Evolutionary conservation across 345 rosid species (phyloP).

Genomic region (Sisymbrium altissimum): DNA sequence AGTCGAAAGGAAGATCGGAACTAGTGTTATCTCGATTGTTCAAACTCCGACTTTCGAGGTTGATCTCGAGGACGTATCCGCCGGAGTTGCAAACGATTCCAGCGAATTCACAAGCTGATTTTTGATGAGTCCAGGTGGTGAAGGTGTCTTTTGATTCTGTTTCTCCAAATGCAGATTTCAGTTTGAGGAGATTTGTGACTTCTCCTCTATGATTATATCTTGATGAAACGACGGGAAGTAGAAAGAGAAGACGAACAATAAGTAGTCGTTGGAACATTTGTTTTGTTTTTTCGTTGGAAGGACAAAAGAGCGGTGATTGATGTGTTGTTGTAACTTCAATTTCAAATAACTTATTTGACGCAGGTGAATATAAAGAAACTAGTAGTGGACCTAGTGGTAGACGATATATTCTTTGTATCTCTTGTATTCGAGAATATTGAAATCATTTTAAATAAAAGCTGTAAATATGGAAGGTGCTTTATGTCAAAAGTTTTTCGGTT

Average conservation of each 20-base stretch:
- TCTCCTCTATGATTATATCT: constrained; percentile 35
- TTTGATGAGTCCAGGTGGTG: constrained; percentile 45
- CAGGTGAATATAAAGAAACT: too few species aligned
- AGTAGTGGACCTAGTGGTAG: too few species aligned
- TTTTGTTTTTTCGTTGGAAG: constrained; percentile 5
- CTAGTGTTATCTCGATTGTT: constrained; percentile 26
- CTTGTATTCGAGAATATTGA: background rate
- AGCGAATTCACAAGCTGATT: constrained; percentile 39
- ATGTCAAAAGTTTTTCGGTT: background rate
- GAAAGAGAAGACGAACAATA: constrained; percentile 16
- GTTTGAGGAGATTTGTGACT: constrained; percentile 36
- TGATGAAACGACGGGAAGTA: constrained; percentile 19
- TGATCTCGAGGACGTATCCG: constrained; percentile 53
- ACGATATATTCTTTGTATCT: background rate
- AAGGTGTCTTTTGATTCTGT: constrained; percentile 38
- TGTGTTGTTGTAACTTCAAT: background rate
- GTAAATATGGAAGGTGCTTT: background rate
- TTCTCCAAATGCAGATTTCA: constrained; percentile 43
- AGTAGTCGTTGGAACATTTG: background rate
- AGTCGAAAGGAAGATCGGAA: constrained; percentile 44
- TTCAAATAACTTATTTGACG: too few species aligned
- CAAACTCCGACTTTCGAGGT: constrained; percentile 45
- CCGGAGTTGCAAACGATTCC: constrained; percentile 53
- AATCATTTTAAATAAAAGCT: background rate
- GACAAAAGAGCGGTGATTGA: background rate